Evolutionary conservation across 1,139 yeast genomes (phyloP).

Genomic region (Taphrina pruni): DNA sequence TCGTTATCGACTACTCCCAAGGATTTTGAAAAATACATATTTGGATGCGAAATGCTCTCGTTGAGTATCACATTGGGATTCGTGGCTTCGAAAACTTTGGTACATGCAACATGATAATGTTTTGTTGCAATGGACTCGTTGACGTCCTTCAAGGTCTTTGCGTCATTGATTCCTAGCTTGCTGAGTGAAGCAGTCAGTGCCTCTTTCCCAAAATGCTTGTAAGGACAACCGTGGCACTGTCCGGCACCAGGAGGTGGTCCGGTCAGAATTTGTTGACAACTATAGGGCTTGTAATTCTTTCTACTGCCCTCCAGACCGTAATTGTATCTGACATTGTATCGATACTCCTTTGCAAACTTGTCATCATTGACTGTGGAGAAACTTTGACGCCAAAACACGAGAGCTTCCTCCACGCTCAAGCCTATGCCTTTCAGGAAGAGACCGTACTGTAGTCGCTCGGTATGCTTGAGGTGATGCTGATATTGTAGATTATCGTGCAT

Average conservation of each 20-base stretch:
- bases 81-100: conserved; percentile 83
- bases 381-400: conserved; percentile 79
- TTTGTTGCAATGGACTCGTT: conserved; percentile 70
- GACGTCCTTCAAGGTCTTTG: conserved; percentile 62
- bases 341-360: conserved; percentile 82
- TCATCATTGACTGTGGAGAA: conserved; percentile 74
- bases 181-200: conserved; percentile 62
- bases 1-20: conserved; percentile 10
- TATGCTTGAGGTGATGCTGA: conserved; percentile 76
- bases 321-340: conserved; percentile 82
- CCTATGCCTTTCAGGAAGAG: conserved; percentile 89
- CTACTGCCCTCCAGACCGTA: conserved; percentile 93
- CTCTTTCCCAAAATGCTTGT: conserved; percentile 72
- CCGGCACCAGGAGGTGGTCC: conserved; percentile 73
- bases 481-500: conserved; percentile 66
- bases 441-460: conserved; percentile 84
- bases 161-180: conserved; percentile 73
- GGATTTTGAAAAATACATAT: conserved; percentile 70
- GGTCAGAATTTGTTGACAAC: conserved; percentile 72
- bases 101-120: conserved; percentile 80
- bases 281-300: conserved; percentile 83
- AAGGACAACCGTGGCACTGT: conserved; percentile 93
- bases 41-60: conserved; percentile 78
- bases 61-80: conserved; percentile 56
- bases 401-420: conserved; percentile 80